Evolutionary conservation across 257 asterid species (phyloP), one percentile per base, ranked within the genome.

Genomic region (Petrea volubilis): DNA sequence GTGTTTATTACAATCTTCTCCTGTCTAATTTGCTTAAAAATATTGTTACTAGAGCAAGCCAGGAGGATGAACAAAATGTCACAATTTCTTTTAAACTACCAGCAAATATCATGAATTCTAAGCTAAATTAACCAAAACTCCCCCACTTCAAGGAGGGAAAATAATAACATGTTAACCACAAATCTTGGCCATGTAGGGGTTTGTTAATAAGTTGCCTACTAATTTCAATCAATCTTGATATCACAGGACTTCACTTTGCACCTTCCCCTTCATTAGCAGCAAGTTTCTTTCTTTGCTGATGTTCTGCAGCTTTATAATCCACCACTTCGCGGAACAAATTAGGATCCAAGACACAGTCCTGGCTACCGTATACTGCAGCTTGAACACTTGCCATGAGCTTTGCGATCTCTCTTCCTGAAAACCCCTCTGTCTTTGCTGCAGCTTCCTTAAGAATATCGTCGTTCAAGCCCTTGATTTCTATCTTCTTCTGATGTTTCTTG

Each of bases 341-440:
- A 0, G 96, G 77, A 59, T 92, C 98, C 82, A 90, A 75, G 41
- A 81, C 86, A 10, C 98, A 93, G 66, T 90, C 79, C 68, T 88
- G 91, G 2, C 92, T 90, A 25, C 98, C 96, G 7, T 93, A 87
- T 10, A 93, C 98, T 0, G 97, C 96, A 23, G 98, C 98, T 71
- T 90, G 98, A 75, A 93, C 90, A 23, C 97, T 77, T 4, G 96
- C 97, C 98, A 92, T 92, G 79, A 92, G 83, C 81, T 92, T 92
- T 0, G 98, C 98, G 0, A 92, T 84, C 77, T 92, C 98, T 70
- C 98, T 86, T 21, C 98, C 98, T 3, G 98, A 92, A 76, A 92
- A 92, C 2, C 92, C 98, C 53, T 77, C 87, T 0, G 86, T 90
- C 81, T 80, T 88, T 27, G 82, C 84, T 31, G 97, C 97, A 53